phyloP scores from a whole-genome alignment of 768 basidiomycete genomes.

The Macrolepiota albuminosa region DNA sequence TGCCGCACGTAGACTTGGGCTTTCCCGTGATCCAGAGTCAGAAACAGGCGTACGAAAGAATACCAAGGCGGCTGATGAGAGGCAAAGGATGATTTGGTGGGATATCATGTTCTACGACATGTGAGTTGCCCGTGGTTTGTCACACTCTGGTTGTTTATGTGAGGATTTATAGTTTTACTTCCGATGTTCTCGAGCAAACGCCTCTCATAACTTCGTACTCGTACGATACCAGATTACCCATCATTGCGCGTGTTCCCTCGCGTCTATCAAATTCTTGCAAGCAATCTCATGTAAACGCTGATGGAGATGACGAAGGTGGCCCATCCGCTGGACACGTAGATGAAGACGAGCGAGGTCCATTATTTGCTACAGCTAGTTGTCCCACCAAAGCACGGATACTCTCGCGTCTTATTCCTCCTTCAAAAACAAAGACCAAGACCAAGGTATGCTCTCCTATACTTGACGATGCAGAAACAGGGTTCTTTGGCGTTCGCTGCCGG shows the following conservation, averaged over 20 bases:
- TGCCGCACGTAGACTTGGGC: conserved; percentile 58
- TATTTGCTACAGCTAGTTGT: background rate
- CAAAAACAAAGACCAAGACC: conserved; percentile 3
- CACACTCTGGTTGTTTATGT: background rate
- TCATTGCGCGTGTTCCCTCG: conserved; percentile 31
- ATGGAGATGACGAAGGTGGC: background rate
- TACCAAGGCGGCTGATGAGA: conserved; percentile 11
- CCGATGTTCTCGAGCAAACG: conserved; percentile 62
- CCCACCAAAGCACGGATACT: background rate
- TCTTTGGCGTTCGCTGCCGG: conserved; percentile 59
- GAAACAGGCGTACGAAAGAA: conserved; percentile 11
- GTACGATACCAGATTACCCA: conserved; percentile 53
- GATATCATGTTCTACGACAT: conserved; percentile 73
- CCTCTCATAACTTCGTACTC: conserved; percentile 52
- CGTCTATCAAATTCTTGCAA: background rate
- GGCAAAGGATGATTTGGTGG: conserved; percentile 60
- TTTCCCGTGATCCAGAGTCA: conserved; percentile 57
- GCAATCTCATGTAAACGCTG: background rate
- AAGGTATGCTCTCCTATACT: background rate
- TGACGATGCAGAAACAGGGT: conserved; percentile 16
- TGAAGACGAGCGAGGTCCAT: background rate
- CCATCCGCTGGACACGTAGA: background rate
- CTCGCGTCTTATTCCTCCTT: background rate
- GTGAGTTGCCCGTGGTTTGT: conserved; percentile 38
- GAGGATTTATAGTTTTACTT: conserved; percentile 50